Percentiles rank a stretch among this genome's conserved stretches.
Conservation (phyloP, 306 rosid genomes). For the Quillaja saponaria region DNA sequence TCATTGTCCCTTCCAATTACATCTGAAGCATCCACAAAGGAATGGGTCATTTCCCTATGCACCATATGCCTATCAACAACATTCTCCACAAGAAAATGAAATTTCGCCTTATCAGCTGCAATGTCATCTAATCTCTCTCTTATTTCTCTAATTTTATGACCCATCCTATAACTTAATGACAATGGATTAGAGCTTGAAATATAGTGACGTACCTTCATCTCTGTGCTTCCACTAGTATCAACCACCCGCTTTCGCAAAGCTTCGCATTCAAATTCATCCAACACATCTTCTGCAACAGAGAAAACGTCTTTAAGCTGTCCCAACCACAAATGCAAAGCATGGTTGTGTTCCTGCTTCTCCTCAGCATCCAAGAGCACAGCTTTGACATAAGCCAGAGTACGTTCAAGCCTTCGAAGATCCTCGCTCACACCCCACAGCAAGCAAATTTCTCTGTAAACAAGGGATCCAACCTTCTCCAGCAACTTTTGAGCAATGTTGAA, state of each 20-base stretch:
- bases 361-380: constrained; percentile 11
- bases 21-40: not conserved
- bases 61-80: constrained; percentile 1
- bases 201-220: not conserved
- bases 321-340: not conserved
- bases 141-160: constrained; percentile 11
- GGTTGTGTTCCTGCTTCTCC: constrained; percentile 21
- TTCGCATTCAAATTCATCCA: constrained; percentile 25
- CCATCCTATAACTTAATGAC: not conserved
- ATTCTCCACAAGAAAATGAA: constrained; percentile 14
- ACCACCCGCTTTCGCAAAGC: not conserved
- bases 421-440: not conserved
- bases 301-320: not conserved
- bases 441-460: not conserved
- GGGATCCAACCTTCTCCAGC: not conserved
- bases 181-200: constrained; percentile 1
- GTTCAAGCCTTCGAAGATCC: not conserved
- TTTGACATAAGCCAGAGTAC: constrained; percentile 16
- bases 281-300: not conserved
- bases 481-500: not conserved
- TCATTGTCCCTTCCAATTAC: not conserved
- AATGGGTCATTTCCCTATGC: constrained; percentile 7
- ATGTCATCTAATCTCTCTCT: constrained; percentile 17
- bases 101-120: constrained; percentile 3
- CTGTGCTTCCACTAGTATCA: not conserved